Evolutionary conservation across 805 yeast species (phyloP), one percentile per base, ranked within the genome.

Genomic region (Candida vartiovaarae): DNA sequence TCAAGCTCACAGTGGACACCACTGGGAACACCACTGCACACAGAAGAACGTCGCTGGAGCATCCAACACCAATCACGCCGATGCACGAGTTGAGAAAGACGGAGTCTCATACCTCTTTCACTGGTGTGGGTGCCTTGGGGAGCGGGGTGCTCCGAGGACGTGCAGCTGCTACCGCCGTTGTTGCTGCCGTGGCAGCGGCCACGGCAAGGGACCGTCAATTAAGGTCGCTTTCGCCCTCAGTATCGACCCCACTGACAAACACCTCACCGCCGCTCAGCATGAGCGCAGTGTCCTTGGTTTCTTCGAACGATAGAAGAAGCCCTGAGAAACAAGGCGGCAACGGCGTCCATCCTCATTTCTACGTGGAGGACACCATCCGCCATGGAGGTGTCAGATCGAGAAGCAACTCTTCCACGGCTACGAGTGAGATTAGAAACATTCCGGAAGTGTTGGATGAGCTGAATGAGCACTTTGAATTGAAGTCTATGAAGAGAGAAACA

Each of bases 271-370:
- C 38, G 3, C 23, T 41, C 20, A 53, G 47, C 29, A 8, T 44
- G 32, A 55, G 62, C 33, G 46, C 44, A 30, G 48, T 55, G 7
- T 51, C 59, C 4, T 25, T 54, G 6, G 53, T 57, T 0, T 55
- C 62, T 10, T 44, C 39, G 1, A 39, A 29, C 36, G 51, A 46
- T 24, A 49, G 35, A 36, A 43, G 26, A 5, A 24, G 34, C 27
- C 32, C 42, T 28, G 42, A 36, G 26, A 23, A 35, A 8, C 25
- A 25, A 7, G 30, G 8, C 9, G 30, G 30, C 8, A 9, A 7
- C 49, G 30, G 30, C 8, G 30, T 28, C 49, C 95, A 85, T 63
- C 89, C 93, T 0, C 95, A 84, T 62, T 85, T 85, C 58, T 75
- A 73, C 51, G 80, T 78, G 8, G 84, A 80, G 48, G 90, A 84